Conservation (phyloP, 2,329 filamentous ascomycete genomes). For the Beauveria varroae region DNA sequence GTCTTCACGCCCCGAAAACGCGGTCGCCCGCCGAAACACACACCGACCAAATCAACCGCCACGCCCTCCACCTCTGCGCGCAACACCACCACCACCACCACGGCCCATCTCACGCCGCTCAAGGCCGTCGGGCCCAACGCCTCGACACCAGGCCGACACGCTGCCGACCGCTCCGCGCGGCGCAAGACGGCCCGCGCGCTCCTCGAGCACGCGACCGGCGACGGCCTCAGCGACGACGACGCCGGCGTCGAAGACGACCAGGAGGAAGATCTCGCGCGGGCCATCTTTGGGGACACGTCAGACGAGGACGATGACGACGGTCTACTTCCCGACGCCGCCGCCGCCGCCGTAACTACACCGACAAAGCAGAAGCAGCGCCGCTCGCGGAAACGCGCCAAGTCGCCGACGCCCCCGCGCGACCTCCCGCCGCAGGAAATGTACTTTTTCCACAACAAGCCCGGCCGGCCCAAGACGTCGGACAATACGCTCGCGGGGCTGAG, state of each 20-base stretch:
- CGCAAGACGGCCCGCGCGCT: conserved; percentile 75
- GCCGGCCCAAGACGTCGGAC: conserved; percentile 74
- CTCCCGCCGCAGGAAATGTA: conserved; percentile 85
- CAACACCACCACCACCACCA: conserved; percentile 14
- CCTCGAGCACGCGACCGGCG: conserved; percentile 62
- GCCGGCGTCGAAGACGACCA: conserved; percentile 65
- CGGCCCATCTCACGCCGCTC: conserved; percentile 31
- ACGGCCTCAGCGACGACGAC: conserved; percentile 61
- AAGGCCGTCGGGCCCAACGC: conserved; percentile 27
- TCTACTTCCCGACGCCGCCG: neutral
- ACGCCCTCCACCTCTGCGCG: conserved; percentile 27
- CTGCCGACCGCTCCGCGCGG: conserved; percentile 77
- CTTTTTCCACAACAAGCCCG: conserved; percentile 85
- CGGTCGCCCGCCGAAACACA: conserved; percentile 24
- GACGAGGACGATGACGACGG: conserved; percentile 13
- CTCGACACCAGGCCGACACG: conserved; percentile 56
- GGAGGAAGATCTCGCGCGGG: conserved; percentile 45
- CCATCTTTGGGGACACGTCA: conserved; percentile 54
- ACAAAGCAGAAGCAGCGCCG: conserved; percentile 41
- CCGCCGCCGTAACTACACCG: conserved; percentile 25
- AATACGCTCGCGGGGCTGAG: conserved; percentile 70
- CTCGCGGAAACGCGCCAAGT: conserved; percentile 35
- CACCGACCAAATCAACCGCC: conserved; percentile 19
- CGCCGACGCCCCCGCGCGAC: conserved; percentile 72
- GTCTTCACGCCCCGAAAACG: conserved; percentile 28